Conservation (phyloP, 208 protist species). For the Leishmania lainsoni region DNA sequence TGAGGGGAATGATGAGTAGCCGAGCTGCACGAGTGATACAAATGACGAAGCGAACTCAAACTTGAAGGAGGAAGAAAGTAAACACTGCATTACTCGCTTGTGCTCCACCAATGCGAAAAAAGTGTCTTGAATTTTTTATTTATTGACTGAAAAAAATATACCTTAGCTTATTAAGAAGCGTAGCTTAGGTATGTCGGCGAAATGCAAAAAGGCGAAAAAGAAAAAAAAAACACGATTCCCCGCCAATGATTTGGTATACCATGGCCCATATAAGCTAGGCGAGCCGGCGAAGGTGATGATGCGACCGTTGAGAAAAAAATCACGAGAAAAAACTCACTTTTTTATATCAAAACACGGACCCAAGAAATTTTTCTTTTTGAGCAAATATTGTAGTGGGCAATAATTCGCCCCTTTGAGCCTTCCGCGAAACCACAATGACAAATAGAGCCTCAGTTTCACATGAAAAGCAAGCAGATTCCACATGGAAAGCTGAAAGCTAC, state of each 20-base stretch:
- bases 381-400: conserved; percentile 8
- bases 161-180: not conserved
- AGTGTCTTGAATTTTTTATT: conserved; percentile 2
- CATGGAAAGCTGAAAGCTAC: not conserved
- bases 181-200: not conserved
- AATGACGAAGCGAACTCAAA: not conserved
- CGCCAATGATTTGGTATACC: not conserved
- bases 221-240: not conserved
- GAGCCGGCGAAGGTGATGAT: not conserved
- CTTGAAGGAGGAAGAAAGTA: not conserved
- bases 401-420: not conserved
- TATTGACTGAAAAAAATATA: conserved; percentile 11
- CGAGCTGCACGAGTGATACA: not conserved
- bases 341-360: not conserved
- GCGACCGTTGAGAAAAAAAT: not conserved
- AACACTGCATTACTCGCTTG: not conserved
- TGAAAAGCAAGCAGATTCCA: not conserved
- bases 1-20: conserved; percentile 18
- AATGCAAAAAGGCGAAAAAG: conserved; percentile 10
- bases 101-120: conserved; percentile 1
- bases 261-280: not conserved
- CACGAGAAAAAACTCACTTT: not conserved
- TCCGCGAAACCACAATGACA: conserved; percentile 1
- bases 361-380: not conserved
- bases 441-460: not conserved